A percentile compares a stretch with the other conserved stretches of the same genome.
These are phyloP conservation scores for Hymenoscyphus scutula DNA, from an alignment of 2,329 filamentous ascomycete genomes.

Conservation along the genomic window DNA sequence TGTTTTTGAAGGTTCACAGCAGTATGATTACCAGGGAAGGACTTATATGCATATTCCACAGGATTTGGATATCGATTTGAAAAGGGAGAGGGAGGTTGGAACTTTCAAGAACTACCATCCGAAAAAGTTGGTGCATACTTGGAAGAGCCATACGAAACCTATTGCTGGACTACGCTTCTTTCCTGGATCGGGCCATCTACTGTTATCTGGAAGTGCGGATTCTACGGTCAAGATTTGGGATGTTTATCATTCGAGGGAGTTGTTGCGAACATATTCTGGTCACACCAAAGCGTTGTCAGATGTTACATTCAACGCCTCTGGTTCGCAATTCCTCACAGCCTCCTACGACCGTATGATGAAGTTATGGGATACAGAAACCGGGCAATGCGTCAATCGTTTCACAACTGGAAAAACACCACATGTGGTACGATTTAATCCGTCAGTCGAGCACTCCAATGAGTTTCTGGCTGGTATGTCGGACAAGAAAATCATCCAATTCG, in stretches of 20 bases:
- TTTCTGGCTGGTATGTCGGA: conserved; percentile 97
- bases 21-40: conserved; percentile 90
- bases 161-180: conserved; percentile 91
- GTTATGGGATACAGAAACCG: conserved; percentile 96
- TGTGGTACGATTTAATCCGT: conserved; percentile 89
- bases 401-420: conserved; percentile 94
- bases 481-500: conserved; percentile 98
- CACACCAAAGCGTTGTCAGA: conserved; percentile 90
- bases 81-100: conserved; percentile 76
- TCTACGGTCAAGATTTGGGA: conserved; percentile 92
- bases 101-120: conserved; percentile 87
- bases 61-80: conserved; percentile 81
- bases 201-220: conserved; percentile 88
- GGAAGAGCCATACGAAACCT: conserved; percentile 79
- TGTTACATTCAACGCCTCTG: conserved; percentile 78
- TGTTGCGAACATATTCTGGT: conserved; percentile 86
- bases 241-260: conserved; percentile 82
- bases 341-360: conserved; percentile 97
- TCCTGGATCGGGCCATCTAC: conserved; percentile 79
- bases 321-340: conserved; percentile 82
- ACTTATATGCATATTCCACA: conserved; percentile 98
- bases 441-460: conserved; percentile 72
- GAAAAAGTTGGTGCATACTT: conserved; percentile 89
- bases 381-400: conserved; percentile 82
- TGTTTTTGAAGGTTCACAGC: conserved; percentile 77